Evolutionary conservation across 176 grass and related monocot species (phyloP), one percentile per base, ranked within the genome.

Genomic region (Alopecurus myosuroides): DNA sequence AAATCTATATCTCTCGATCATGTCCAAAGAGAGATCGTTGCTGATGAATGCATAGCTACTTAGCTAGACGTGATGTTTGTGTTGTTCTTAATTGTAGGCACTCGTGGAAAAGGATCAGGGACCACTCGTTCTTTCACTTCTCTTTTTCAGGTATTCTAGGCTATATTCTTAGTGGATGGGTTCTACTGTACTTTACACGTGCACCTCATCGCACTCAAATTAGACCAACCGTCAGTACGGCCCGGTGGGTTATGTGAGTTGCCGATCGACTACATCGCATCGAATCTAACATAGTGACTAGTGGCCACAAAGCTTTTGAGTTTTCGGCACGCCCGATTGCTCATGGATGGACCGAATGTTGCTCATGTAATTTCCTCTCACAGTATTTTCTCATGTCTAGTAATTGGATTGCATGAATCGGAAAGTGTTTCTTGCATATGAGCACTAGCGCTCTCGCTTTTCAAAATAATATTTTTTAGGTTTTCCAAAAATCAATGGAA

Each of bases 131-230:
- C 3, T 28, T 39, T 5, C 11, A 26, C 49, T 2, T 11, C 35
- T 29, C 23, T 28, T 36, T 40, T 82, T 10, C n/a, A 82, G 66
- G 50, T 72, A 49, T 6, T n/a, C 36, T 28, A 28, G 12, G 7
- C 33, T 69, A 53, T 10, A 20, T 4, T 19, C 18, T 29, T 62
- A 46, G 69, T 74, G 81, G 69, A 83, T 83, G 52, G 37, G 58
- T 45, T 7, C 1, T 74, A 53, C n/a, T n/a, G n/a, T n/a, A n/a
- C 69, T 83, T 83, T 83, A 61, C 81, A 83, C 52, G 28, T 48
- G 69, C 52, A 83, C 31, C 74, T 68, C 9, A 41, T 37, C 26
- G 25, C 71, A 50, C 26, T 50, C 25, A 49, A 74, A 12, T 5
- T 35, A 25, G 41, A 73, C 70, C 41, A 48, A 44, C 23, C 10